phyloP scores from a whole-genome alignment of 1,284 basidiomycete genomes.

The Ceratobasidium sp. region DNA sequence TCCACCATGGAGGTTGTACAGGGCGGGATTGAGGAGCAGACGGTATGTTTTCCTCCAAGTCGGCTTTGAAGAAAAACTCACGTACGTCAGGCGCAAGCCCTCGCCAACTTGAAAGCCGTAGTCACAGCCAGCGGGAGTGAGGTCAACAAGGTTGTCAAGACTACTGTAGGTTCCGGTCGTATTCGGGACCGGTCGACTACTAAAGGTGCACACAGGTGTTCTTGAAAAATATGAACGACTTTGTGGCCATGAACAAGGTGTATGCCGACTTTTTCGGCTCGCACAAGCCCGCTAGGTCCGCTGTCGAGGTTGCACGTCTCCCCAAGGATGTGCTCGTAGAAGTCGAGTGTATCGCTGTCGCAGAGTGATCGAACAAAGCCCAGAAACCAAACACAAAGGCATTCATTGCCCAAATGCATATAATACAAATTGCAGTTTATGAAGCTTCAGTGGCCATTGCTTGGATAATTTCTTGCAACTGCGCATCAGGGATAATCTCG shows the following conservation, averaged over 20 bases:
- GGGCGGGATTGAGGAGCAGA: slow-evolving; percentile 86
- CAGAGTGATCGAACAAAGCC: slow-evolving; percentile 21
- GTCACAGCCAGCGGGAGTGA: slow-evolving; percentile 85
- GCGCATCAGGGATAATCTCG: slow-evolving; percentile 81
- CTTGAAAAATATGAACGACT: slow-evolving; percentile 93
- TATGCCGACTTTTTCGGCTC: slow-evolving; percentile 86
- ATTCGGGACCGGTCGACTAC: slow-evolving; percentile 1
- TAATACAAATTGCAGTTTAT: slow-evolving; percentile 39
- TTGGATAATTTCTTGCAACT: slow-evolving; percentile 84
- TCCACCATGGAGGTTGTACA: slow-evolving; percentile 75
- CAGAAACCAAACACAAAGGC: not conserved
- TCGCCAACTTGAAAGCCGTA: slow-evolving; percentile 87
- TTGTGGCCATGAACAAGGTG: slow-evolving; percentile 81
- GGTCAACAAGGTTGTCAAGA: slow-evolving; percentile 83
- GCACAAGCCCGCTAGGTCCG: slow-evolving; percentile 92
- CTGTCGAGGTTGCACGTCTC: slow-evolving; percentile 82
- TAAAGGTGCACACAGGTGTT: slow-evolving; percentile 70
- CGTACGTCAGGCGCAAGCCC: slow-evolving; percentile 69
- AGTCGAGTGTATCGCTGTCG: slow-evolving; percentile 83
- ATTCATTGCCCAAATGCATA: slow-evolving; percentile 32
- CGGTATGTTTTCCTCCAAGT: slow-evolving; percentile 56
- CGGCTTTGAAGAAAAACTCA: not conserved
- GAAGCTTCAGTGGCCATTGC: slow-evolving; percentile 55
- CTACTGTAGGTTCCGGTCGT: slow-evolving; percentile 68
- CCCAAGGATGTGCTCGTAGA: slow-evolving; percentile 88